These are phyloP conservation scores for Alternaria gansuensis DNA, from an alignment of 2,329 filamentous ascomycete genomes.

Conservation along the genomic window DNA sequence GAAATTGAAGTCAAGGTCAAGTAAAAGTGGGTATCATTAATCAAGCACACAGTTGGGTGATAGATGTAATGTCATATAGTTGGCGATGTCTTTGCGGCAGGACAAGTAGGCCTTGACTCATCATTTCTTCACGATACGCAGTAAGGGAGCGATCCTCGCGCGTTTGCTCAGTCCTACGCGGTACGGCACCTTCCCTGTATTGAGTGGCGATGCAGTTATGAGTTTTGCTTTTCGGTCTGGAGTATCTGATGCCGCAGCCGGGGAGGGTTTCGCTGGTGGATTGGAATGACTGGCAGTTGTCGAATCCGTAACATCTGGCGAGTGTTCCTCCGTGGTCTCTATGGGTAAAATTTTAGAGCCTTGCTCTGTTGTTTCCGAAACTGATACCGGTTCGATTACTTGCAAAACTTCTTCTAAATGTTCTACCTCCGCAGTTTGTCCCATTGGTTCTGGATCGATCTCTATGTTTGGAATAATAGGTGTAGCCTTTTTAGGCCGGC, in stretches of 20 bases:
- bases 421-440: slow-evolving; percentile 1
- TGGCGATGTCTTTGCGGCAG: not conserved
- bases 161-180: slow-evolving; percentile 61
- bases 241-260: slow-evolving; percentile 15
- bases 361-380: not conserved
- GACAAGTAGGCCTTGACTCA: not conserved
- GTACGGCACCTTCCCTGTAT: slow-evolving; percentile 54
- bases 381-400: slow-evolving; percentile 11
- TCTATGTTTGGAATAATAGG: slow-evolving; percentile 13
- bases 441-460: slow-evolving; percentile 12
- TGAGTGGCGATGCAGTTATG: slow-evolving; percentile 35
- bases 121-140: slow-evolving; percentile 59
- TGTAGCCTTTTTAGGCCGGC: slow-evolving; percentile 43
- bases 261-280: not conserved
- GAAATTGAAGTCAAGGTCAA: slow-evolving; percentile 5
- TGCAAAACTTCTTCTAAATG: slow-evolving; percentile 10
- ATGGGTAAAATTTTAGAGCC: not conserved
- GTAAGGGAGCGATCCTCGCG: slow-evolving; percentile 58
- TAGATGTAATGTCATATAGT: not conserved
- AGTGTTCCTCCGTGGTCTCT: not conserved
- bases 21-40: slow-evolving; percentile 27
- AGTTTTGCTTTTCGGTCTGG: slow-evolving; percentile 31
- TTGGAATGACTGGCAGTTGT: not conserved
- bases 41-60: not conserved
- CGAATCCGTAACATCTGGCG: not conserved